Conservation (phyloP, 2,329 filamentous ascomycete genomes). For the Ascosphaera aggregata region DNA sequence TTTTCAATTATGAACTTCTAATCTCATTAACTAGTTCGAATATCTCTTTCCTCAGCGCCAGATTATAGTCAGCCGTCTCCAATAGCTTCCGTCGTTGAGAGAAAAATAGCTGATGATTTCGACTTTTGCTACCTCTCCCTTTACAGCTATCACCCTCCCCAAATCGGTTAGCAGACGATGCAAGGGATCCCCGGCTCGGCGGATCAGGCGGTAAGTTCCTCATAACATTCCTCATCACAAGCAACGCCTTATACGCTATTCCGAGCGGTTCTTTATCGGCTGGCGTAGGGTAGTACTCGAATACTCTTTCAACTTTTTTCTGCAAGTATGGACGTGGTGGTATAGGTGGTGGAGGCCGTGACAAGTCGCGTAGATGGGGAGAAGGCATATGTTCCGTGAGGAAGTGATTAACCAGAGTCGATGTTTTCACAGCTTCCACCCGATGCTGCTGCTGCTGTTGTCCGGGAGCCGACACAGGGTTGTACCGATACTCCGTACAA, state of each 20-base stretch:
- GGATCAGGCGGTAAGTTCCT: constrained; percentile 14
- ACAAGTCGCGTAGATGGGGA: neutral
- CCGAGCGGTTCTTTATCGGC: constrained; percentile 22
- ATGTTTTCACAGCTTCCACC: neutral
- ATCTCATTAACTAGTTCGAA: constrained; percentile 20
- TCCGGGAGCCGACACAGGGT: neutral
- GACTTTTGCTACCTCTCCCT: constrained; percentile 8
- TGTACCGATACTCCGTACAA: constrained; percentile 12
- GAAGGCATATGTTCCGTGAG: neutral
- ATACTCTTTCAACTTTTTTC: constrained; percentile 17
- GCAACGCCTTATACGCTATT: constrained; percentile 22
- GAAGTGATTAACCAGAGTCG: neutral
- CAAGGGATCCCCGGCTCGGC: neutral
- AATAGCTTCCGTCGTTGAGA: constrained; percentile 16
- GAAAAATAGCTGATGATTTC: constrained; percentile 19
- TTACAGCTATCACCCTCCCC: constrained; percentile 6
- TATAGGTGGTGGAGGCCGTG: constrained; percentile 8
- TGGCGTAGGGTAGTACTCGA: constrained; percentile 19
- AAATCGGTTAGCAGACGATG: too few species aligned
- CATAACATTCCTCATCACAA: constrained; percentile 24
- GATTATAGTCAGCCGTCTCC: constrained; percentile 18
- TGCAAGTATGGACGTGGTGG: constrained; percentile 16
- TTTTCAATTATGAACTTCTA: constrained; percentile 12
- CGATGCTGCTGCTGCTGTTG: neutral
- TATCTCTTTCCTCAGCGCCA: constrained; percentile 18